Evolutionary conservation across 495 filamentous ascomycete genomes (phyloP), one percentile per base, ranked within the genome.

Genomic region (Viridothelium virens): DNA sequence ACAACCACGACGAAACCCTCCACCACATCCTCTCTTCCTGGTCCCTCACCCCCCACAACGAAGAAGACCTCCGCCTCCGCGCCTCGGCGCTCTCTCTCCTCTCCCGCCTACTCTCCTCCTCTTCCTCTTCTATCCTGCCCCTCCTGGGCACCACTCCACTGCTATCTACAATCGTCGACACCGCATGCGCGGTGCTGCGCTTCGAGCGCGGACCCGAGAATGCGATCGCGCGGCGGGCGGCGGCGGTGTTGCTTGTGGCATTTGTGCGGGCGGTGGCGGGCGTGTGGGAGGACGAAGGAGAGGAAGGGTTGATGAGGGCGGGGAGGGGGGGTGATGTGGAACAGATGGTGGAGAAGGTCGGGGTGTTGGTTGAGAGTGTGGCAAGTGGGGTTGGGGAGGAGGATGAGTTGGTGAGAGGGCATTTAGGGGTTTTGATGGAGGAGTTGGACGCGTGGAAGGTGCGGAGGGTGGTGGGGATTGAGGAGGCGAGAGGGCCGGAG

Each of bases 61-160:
- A 83, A 25, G 91, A 96, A 70, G 91, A 96, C 70, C 78, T 93
- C 2, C 82, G 91, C 14, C 81, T 92, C 46, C 85, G 91, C 5
- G 81, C 90, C 9, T 94, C 90, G 0, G 90, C 91, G 2, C 75
- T 96, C 0, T 89, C 88, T 4, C 83, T 96, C 18, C 79, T 94
- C 25, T 84, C 84, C 0, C 79, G 78, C 0, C 84, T 84, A 85
- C 83, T 0, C 88, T 90, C 65, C 77, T 62, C 14, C 37, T 90
- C 7, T 74, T 77, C 1, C 87, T 86, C 0, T 73, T n/a, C n/a
- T n/a, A n/a, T n/a, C n/a, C 94, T 2, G 86, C 83, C 0, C 72
- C 84, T 2, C 31, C 5, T 9, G 18, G 14, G 14, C 9, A 6
- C 18, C 18, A 14, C 9, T 31, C 65, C 70, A 0, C 72, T 85